A percentile compares a stretch with the other conserved stretches of the same genome.
phyloP scores from a whole-genome alignment of 495 filamentous ascomycete species.

The Trichoderma virens region DNA sequence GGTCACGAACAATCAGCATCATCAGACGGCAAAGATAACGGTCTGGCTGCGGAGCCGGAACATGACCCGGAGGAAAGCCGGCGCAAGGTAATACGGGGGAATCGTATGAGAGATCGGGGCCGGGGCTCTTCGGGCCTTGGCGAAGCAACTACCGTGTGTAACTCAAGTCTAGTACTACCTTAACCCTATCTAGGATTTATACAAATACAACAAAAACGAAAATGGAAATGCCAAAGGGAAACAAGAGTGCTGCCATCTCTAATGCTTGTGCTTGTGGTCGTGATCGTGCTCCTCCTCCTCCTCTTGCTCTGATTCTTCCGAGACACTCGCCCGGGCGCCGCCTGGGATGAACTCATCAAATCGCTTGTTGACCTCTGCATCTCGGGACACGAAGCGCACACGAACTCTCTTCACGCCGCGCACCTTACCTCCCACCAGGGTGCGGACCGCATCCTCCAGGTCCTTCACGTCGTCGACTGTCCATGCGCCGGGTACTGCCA shows the following conservation, averaged over 20 bases:
- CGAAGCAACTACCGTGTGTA: neutral
- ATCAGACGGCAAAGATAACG: neutral
- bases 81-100: neutral
- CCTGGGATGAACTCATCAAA: constrained; percentile 73
- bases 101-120: too few relatives aligned
- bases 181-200: neutral
- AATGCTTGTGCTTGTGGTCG: constrained; percentile 17
- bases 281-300: constrained; percentile 29
- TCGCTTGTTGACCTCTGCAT: constrained; percentile 42
- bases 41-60: neutral
- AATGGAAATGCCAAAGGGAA: neutral
- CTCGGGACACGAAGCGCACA: constrained; percentile 71
- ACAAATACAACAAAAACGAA: neutral
- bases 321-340: constrained; percentile 47
- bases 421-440: constrained; percentile 62
- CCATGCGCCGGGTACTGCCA: constrained; percentile 68
- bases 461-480: constrained; percentile 57
- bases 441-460: constrained; percentile 65
- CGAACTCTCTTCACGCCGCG: constrained; percentile 73
- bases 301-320: constrained; percentile 57
- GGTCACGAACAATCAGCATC: too few relatives aligned
- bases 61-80: neutral
- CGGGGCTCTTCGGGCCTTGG: neutral
- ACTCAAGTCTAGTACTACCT: neutral
- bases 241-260: neutral